Conservation (phyloP, 768 basidiomycete genomes). For the Tulasnella sp. region DNA sequence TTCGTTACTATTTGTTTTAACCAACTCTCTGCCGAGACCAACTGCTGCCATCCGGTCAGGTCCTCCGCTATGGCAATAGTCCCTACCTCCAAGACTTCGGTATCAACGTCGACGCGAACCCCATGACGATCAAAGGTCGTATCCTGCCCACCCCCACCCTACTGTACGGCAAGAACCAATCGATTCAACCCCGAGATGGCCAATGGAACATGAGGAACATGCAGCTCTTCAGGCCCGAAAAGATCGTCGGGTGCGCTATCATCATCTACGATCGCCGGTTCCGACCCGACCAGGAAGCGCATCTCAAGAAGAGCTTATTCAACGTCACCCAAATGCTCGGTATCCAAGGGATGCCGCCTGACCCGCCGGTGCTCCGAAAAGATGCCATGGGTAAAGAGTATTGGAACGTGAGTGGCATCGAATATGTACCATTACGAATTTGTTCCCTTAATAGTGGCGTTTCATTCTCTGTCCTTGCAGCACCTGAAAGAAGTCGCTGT, state of each 20-base stretch:
- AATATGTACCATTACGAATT: neutral
- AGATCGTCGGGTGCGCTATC: slow-evolving; percentile 55
- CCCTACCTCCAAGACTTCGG: slow-evolving; percentile 73
- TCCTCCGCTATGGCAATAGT: slow-evolving; percentile 59
- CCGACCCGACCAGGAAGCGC: slow-evolving; percentile 43
- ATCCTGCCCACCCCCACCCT: slow-evolving; percentile 61
- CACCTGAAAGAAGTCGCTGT: slow-evolving; percentile 52
- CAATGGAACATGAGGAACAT: slow-evolving; percentile 68
- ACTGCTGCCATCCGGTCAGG: slow-evolving; percentile 29
- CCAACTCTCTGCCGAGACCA: slow-evolving; percentile 44
- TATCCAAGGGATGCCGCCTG: slow-evolving; percentile 48
- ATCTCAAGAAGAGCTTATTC: slow-evolving; percentile 49
- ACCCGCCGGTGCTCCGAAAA: slow-evolving; percentile 50
- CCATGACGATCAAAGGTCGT: slow-evolving; percentile 58
- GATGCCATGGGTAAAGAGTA: slow-evolving; percentile 53
- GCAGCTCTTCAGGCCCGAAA: slow-evolving; percentile 52
- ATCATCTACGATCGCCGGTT: slow-evolving; percentile 67
- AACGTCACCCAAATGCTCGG: slow-evolving; percentile 41
- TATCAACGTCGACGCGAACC: slow-evolving; percentile 53
- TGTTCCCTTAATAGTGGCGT: neutral
- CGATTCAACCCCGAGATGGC: slow-evolving; percentile 61
- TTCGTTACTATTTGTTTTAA: slow-evolving; percentile 32
- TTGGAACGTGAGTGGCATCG: neutral
- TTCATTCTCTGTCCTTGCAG: slow-evolving; percentile 31
- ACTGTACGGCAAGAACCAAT: slow-evolving; percentile 52